Percentiles rank a stretch among this genome's conserved stretches.
phyloP scores from a whole-genome alignment of 1,139 yeast genomes.

The Saccharomyces hybrid region DNA sequence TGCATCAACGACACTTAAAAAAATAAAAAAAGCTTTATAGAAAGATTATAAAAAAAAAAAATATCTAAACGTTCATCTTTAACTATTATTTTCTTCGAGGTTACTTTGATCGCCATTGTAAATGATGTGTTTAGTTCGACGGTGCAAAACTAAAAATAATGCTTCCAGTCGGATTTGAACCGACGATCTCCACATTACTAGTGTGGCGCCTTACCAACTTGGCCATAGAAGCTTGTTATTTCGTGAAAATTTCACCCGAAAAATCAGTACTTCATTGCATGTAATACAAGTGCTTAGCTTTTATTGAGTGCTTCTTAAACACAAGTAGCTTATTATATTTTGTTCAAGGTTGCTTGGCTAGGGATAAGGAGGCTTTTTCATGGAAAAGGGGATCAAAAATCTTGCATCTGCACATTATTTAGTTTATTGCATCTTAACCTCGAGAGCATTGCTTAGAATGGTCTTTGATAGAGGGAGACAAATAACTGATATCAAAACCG shows the following conservation, averaged over 20 bases:
- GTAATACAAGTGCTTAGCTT: too few relatives aligned
- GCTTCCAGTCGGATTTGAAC: conserved; percentile 33
- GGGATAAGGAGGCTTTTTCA: too few relatives aligned
- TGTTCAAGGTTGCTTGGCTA: too few relatives aligned
- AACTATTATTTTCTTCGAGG: too few relatives aligned
- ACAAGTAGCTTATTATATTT: too few relatives aligned
- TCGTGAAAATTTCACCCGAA: conserved; percentile 9
- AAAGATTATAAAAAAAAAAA: not conserved
- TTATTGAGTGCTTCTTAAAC: too few relatives aligned
- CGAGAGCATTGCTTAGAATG: not conserved
- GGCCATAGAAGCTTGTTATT: conserved; percentile 29
- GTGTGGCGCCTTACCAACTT: conserved; percentile 35
- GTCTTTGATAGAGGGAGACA: too few relatives aligned
- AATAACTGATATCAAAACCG: too few relatives aligned
- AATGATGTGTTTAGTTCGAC: too few relatives aligned
- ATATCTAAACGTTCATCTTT: not conserved
- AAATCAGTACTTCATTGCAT: not conserved
- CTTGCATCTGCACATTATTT: not conserved
- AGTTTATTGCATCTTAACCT: not conserved
- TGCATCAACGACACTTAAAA: not conserved
- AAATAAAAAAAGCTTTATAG: not conserved
- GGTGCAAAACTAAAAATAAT: conserved; percentile 10
- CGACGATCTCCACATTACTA: conserved; percentile 33
- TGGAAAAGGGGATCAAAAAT: not conserved
- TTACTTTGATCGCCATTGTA: too few relatives aligned